These are phyloP conservation scores for Ophiocordyceps robertsii DNA, from an alignment of 2,329 filamentous ascomycete genomes.

Conservation along the genomic window DNA sequence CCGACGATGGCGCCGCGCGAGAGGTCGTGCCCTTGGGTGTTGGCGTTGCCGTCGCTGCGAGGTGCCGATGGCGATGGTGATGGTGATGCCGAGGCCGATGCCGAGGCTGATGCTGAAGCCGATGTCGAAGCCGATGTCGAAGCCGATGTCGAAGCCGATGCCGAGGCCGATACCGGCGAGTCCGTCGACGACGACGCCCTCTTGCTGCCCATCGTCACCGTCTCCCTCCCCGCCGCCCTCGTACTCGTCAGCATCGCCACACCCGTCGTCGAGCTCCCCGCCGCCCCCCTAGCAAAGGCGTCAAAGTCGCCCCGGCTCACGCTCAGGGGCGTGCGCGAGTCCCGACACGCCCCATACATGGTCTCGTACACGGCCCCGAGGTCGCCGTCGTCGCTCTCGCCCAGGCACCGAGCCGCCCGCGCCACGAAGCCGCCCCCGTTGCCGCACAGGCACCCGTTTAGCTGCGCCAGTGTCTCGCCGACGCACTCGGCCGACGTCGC, in stretches of 20 bases:
- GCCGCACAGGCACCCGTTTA: conserved; percentile 36
- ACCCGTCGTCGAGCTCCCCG: background rate
- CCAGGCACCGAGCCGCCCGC: conserved; percentile 31
- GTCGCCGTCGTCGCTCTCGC: conserved; percentile 17
- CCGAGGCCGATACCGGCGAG: background rate
- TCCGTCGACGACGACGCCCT: background rate
- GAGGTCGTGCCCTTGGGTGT: too few relatives aligned
- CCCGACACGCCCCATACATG: conserved; percentile 28
- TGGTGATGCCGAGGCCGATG: too few relatives aligned
- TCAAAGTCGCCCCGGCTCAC: conserved; percentile 29
- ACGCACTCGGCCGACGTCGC: conserved; percentile 26
- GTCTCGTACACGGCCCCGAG: conserved; percentile 27
- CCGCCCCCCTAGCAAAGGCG: conserved; percentile 5
- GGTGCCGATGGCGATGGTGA: too few relatives aligned
- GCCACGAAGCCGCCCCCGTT: conserved; percentile 36
- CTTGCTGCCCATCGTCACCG: background rate
- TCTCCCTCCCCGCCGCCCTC: background rate
- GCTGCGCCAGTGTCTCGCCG: conserved; percentile 20
- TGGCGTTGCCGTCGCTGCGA: too few relatives aligned
- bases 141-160: background rate
- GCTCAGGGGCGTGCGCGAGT: conserved; percentile 28
- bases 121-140: background rate
- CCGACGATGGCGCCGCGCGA: too few relatives aligned
- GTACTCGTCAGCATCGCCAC: too few relatives aligned
- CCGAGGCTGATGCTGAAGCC: too few relatives aligned